Evolutionary conservation across 768 basidiomycete species (phyloP), one percentile per base, ranked within the genome.

Genomic region (Mycena chlorophos): DNA sequence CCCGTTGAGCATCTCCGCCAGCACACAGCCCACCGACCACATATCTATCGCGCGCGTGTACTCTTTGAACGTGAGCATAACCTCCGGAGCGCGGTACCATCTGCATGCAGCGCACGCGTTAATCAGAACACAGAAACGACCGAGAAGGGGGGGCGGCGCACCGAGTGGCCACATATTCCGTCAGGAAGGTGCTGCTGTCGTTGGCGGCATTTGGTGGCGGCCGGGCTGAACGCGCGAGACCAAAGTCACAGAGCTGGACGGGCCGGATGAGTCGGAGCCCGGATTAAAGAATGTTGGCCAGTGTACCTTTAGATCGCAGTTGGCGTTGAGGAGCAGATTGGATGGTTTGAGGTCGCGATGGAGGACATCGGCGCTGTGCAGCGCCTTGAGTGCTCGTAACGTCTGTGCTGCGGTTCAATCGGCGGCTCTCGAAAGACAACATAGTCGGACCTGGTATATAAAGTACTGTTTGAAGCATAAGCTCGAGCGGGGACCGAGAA

Each of bases 1-100:
- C n/a, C 95, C 92, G 55, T 81, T 85, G 0, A 95, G 75, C 92
- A 95, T 94, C 73, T 95, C 94, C 5, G 94, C 95, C 46, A 92
- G 73, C 2, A 92, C 86, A 66, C 91, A 93, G 1, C 91, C 89
- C 19, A 92, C 89, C 55, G 85, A 86, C 91, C 91, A 94, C 68
- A 93, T 81, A 61, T 92, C 90, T 69, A 92, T 89, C 0, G 88
- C 88, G 29, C 83, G 82, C 4, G 93, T 94, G 69, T 98, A 98
- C 75, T 95, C 88, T 67, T 95, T 94, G 78, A 97, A 98, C 0
- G 93, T 96, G 30, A 98, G 81, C 96, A 98, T 98, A 58, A 98
- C 91, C 69, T 98, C 96, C 0, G 96, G 96, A 0, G 96, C 96
- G 27, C 96, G 86, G 69, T 98, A 98, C 96, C 96, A 98, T 66